Base-by-base conservation (phyloP, 2,329 filamentous ascomycete species). In the Cladosporium phlei region DNA sequence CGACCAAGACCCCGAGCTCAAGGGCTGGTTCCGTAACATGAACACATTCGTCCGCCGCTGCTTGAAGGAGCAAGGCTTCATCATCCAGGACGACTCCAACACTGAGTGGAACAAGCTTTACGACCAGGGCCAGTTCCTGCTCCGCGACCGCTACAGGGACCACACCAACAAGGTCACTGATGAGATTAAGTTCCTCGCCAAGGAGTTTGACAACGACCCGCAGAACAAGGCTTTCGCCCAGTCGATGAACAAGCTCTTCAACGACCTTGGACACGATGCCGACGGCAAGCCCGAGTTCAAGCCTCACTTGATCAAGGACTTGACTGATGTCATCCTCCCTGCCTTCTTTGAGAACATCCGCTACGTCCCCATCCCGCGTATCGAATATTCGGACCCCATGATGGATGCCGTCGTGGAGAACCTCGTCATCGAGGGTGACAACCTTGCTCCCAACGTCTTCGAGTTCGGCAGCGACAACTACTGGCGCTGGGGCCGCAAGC, bases 321-420 rank as follows among this genome's bases (percentile, higher is more conserved):
- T 98, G 44, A 85, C 81, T 10, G 85, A 93, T 25, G 82, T 96
- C 46, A 91, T 98, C 55, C 63, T 98, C 6, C 93, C 93, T 1
- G 80, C 76, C 9, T 70, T 88, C 45, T 85, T 98, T 55, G 86
- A 94, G 73, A 87, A 83, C 55, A 75, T 93, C 47, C 84, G 88
- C 51, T 98, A 98, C 67, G 79, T 98, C 11, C 89, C 93, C 3
- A 80, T 98, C 39, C 93, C 93, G 17, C 86, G 93, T 47, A 95
- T 98, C 51, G 93, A 98, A 72, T 93, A 89, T 62, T 85, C 82
- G 1, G 93, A 97, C 58, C 76, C 79, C 2, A 81, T 84, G 75
- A 75, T 95, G 42, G 93, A 98, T 67, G 85, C 85, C 38, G 79
- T 97, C 38, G 79, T 98, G 34, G 93, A 98, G 73, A 98, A 98